Base-by-base conservation (phyloP, 2,329 filamentous ascomycete species). In the Aplosporella prunicola region DNA sequence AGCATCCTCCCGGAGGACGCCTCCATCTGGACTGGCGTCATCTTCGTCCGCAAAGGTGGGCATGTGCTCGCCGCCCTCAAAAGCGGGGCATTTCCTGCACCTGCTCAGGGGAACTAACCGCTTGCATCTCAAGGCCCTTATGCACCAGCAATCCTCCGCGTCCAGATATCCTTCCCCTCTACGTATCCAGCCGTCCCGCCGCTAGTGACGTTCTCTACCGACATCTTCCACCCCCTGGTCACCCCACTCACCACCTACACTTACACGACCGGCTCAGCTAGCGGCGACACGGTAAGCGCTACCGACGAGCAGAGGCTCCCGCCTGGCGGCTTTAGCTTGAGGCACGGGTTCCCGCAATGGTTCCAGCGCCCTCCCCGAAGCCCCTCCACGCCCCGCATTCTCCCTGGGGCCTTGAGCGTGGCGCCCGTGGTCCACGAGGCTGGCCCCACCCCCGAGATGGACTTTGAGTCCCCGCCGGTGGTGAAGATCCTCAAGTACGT, bases 211-310 rank as follows among this genome's bases (percentile, higher is more conserved):
- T 94, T 98, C 60, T 75, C 78, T 30, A 93, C 85, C 48, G 89
- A 96, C 56, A 81, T 96, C 48, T 98, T 96, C 59, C 89, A 98
- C 57, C 89, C 89, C 13, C 71, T 98, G 27, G 80, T 96, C 47
- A 87, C 88, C 6, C 88, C 91, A 24, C 71, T 93, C 44, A 94
- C 87, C n/a, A 94, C 86, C 3, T 93, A 94, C 62, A 91, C 85
- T 55, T 93, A 93, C 65, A 82, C 85, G 27, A 87, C 84, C 44
- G 80, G 82, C 17, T 56, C 57, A 40, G 76, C 82, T 23, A 79
- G 78, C 43, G 73, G 74, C 39, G 84, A 83, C 32, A 85, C 84
- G 0, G 80, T 88, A 44, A 89, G 83, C 56, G 84, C 86, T 7
- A 81, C 78, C 2, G 86, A 94, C 49, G 79, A 85, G 22, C 84